A percentile compares a stretch with the other conserved stretches of the same genome.
Conservation (phyloP, 2,329 filamentous ascomycete species). For the Amesomyces nigricolor region DNA sequence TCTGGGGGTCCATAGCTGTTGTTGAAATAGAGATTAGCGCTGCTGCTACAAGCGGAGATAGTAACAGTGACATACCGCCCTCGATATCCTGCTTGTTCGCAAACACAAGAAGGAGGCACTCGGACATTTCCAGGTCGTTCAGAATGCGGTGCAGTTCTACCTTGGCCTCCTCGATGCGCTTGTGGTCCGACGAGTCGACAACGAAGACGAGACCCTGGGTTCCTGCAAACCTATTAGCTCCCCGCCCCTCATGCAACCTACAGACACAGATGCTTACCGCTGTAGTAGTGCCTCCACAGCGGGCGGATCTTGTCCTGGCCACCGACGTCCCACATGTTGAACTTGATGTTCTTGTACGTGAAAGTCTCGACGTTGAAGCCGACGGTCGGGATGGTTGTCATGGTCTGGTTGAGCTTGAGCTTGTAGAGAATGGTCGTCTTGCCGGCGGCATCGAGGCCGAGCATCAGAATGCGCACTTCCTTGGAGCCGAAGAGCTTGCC, state of each 20-base stretch:
- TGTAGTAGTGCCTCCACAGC: slow-evolving; percentile 96
- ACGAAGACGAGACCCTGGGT: slow-evolving; percentile 99
- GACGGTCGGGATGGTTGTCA: slow-evolving; percentile 96
- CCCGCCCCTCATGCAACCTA: not conserved
- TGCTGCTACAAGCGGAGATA: not conserved
- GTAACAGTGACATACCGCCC: slow-evolving; percentile 52
- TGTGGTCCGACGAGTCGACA: slow-evolving; percentile 88
- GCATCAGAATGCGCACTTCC: slow-evolving; percentile 98
- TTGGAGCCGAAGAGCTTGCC: slow-evolving; percentile 98
- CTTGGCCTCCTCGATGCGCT: slow-evolving; percentile 85
- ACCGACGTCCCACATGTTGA: slow-evolving; percentile 98
- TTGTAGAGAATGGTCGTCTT: slow-evolving; percentile 99
- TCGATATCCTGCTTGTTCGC: slow-evolving; percentile 98
- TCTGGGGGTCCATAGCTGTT: slow-evolving; percentile 69
- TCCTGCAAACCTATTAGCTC: slow-evolving; percentile 43
- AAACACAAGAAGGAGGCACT: slow-evolving; percentile 88
- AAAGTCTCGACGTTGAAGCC: slow-evolving; percentile 99
- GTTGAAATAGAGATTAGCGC: slow-evolving; percentile 8
- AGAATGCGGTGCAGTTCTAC: slow-evolving; percentile 95
- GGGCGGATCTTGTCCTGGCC: slow-evolving; percentile 98
- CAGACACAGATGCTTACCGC: slow-evolving; percentile 46
- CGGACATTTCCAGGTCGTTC: slow-evolving; percentile 96
- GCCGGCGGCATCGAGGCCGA: slow-evolving; percentile 94
- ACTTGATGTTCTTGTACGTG: slow-evolving; percentile 98
- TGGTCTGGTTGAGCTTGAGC: slow-evolving; percentile 95